Base-by-base conservation (phyloP, 176 grass and related monocot genomes). In the Panicum miliaceum region DNA sequence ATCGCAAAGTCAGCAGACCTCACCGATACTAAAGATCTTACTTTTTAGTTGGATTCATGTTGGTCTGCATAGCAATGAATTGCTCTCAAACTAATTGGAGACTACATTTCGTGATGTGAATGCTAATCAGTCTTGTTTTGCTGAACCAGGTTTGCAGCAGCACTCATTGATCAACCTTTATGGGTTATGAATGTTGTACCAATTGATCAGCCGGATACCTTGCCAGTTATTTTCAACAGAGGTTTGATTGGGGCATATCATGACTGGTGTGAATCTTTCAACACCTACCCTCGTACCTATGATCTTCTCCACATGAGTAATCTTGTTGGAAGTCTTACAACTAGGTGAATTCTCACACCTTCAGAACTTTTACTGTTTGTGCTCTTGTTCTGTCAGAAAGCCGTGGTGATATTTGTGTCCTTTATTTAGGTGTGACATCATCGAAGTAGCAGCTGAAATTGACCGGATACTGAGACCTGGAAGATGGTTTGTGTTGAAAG, bases 211-310 rank as follows among this genome's bases (percentile, higher is more conserved):
- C 57, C 84, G 47, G 88, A 99, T 88, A 96, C 93, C 14, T 81
- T 94, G 85, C 79, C 90, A 0, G 62, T 89, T 69, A 84, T 96
- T 84, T 99, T 89, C 64, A 83, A 83, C 64, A 85, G 96, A 99
- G 96, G 93, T 60, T 85, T 99, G 79, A 89, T 96, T 89, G 96
- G 93, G 42, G 83, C 81, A 64, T 94, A 99, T 73, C 96, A 99
- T 79, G 91, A 99, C 29, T 96, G 93, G 93, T 99, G 93, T 68
- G 93, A 96, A 42, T 85, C 96, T 66, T 96, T 99, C 85, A 92
- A 91, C 83, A 99, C 93, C n/a, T 99, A 99, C 63, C 96, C 96
- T 71, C 84, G 93, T 23, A 99, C 91, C 22, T 99, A 99, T 68
- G 96, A 99, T 92, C 74, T 96, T 58, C 87, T 99, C 56, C 96